Percentiles rank a stretch among this genome's conserved stretches.
These are phyloP conservation scores for Brettanomyces naardenensis DNA, from an alignment of 805 yeast genomes.

Conservation along the genomic window DNA sequence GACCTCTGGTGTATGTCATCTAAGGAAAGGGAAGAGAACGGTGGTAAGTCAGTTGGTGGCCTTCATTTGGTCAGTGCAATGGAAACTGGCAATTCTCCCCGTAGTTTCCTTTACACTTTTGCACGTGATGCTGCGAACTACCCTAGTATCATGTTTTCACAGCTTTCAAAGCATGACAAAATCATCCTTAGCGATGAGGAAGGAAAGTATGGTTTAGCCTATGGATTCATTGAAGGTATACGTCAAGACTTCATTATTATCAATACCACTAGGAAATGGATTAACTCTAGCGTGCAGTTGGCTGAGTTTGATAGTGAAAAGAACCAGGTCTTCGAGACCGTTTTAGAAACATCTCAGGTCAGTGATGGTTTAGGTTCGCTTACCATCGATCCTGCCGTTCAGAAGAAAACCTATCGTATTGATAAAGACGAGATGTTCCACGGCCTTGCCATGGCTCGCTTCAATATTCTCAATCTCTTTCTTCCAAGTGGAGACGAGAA, in stretches of 20 bases:
- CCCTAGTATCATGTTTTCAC: constrained; percentile 30
- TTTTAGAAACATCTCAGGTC: constrained; percentile 19
- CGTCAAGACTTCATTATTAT: constrained; percentile 37
- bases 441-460: constrained; percentile 71
- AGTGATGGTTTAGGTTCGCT: constrained; percentile 1
- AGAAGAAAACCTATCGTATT: constrained; percentile 41
- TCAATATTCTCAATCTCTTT: constrained; percentile 65
- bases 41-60: constrained; percentile 52
- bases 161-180: constrained; percentile 50
- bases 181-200: constrained; percentile 71
- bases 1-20: constrained; percentile 65
- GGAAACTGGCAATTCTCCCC: constrained; percentile 9
- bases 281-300: constrained; percentile 28
- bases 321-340: constrained; percentile 47
- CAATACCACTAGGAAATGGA: constrained; percentile 45
- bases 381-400: not conserved
- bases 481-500: constrained; percentile 35
- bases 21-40: constrained; percentile 47
- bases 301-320: constrained; percentile 33
- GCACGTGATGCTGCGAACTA: constrained; percentile 23
- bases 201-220: constrained; percentile 69
- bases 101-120: constrained; percentile 40
- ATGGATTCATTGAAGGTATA: constrained; percentile 46
- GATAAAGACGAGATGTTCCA: constrained; percentile 75
- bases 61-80: constrained; percentile 31